A percentile compares a stretch with the other conserved stretches of the same genome.
Conservation (phyloP, 306 rosid genomes). For the Cicer pinnatifidum region DNA sequence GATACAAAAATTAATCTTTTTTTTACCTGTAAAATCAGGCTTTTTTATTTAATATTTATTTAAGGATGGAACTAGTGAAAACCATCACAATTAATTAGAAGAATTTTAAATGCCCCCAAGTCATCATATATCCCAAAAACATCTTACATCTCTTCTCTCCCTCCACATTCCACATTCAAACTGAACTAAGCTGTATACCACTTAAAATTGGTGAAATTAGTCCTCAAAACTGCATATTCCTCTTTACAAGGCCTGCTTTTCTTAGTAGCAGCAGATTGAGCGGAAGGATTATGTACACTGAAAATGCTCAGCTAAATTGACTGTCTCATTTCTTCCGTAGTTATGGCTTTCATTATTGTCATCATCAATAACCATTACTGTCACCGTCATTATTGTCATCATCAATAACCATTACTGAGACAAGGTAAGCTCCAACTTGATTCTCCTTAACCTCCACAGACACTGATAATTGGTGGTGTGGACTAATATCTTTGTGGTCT, state of each 20-base stretch:
- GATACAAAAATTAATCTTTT: too few relatives aligned
- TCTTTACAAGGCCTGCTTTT: constrained; percentile 17
- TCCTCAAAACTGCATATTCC: constrained; percentile 38
- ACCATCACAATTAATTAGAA: not conserved
- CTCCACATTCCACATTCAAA: constrained; percentile 44
- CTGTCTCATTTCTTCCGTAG: constrained; percentile 26
- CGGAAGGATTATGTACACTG: not conserved
- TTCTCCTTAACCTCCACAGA: constrained; percentile 41
- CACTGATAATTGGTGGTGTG: constrained; percentile 32
- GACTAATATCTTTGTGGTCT: constrained; percentile 32
- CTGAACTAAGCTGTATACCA: too few relatives aligned
- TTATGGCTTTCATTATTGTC: too few relatives aligned
- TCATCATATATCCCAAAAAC: constrained; percentile 79
- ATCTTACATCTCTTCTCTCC: constrained; percentile 88
- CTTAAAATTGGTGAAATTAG: not conserved
- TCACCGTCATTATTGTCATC: too few relatives aligned
- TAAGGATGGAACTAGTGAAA: too few relatives aligned
- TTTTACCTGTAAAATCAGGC: too few relatives aligned
- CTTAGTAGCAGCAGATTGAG: constrained; percentile 27
- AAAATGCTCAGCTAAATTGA: constrained; percentile 39
- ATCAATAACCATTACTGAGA: constrained; percentile 42
- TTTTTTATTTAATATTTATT: too few relatives aligned
- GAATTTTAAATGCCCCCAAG: constrained; percentile 61
- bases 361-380: too few relatives aligned
- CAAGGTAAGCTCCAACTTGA: constrained; percentile 43